These are phyloP conservation scores for Populus pruinosa DNA, from an alignment of 345 rosid genomes.

Conservation along the genomic window DNA sequence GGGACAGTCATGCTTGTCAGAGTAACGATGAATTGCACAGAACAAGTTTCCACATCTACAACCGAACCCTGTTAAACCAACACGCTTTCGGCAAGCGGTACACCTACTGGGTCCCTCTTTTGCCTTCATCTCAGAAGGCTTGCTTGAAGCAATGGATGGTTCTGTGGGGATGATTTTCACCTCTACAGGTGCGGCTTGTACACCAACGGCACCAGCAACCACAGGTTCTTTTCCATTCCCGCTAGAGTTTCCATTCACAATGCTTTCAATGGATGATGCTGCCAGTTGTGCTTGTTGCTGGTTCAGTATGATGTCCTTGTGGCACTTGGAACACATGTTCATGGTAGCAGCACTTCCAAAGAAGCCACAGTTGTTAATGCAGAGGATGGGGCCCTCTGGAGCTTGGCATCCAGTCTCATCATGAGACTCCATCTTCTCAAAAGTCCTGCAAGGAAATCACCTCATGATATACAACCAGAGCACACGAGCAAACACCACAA, in stretches of 20 bases:
- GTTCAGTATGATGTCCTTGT: constrained; percentile 19
- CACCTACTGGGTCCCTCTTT: constrained; percentile 21
- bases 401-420: constrained; percentile 17
- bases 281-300: constrained; percentile 17
- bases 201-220: neutral
- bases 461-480: neutral
- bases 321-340: constrained; percentile 33
- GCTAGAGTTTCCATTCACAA: neutral
- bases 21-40: constrained; percentile 29
- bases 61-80: constrained; percentile 35
- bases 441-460: neutral
- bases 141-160: neutral
- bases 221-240: neutral
- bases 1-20: constrained; percentile 32
- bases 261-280: constrained; percentile 9
- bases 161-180: neutral
- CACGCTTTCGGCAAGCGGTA: constrained; percentile 28
- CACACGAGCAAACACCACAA: neutral
- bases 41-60: constrained; percentile 35
- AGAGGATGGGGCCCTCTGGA: constrained; percentile 20
- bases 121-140: neutral
- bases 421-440: constrained; percentile 5
- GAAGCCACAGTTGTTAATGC: constrained; percentile 34
- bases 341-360: constrained; percentile 23
- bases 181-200: neutral